Evolutionary conservation across 257 asterid species (phyloP), one percentile per base, ranked within the genome.

Genomic region (Solanum sparsipilum): DNA sequence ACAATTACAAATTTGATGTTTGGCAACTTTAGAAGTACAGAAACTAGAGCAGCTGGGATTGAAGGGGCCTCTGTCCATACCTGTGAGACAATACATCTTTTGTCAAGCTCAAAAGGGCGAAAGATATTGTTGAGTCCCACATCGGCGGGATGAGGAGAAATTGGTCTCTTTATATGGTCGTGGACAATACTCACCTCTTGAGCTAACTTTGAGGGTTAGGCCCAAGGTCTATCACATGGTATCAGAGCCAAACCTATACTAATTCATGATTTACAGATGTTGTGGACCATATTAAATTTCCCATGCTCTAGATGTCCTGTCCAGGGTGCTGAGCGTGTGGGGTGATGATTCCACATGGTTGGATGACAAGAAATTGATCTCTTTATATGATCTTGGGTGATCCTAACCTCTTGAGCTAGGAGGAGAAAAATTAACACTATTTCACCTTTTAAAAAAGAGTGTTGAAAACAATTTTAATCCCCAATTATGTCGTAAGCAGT

Each of bases 21-120:
- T 87, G 98, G 98, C 93, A 96, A 84, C 92, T 90, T 94, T 74
- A 94, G 89, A 71, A 96, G 98, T 93, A 97, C 91, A 71, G 95
- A 92, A 87, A 96, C 93, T 84, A 97, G 98, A 74, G 99, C 96
- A 88, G 91, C 92, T 68, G 96, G 93, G 86, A 96, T 73, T 63
- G 99, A 92, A 86, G 94, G 90, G 71, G 96, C 94, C 79, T 88
- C 96, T 6, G 96, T 94, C 94, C 94, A 93, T 41, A 90, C 91
- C 95, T 93, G 92, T 20, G 58, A 87, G 87, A 88, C 21, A 88
- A 81, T 29, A 29, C 29, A 46, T 81, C 70, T 9, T 79, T 16
- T 44, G 25, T 79, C 39, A 79, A 81, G 27, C 20, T 44, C 68
- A 44, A 81, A 1, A 27, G 27, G 25, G n/a, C 1, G 0, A 27